phyloP scores from a whole-genome alignment of 768 basidiomycete species.

The Chalciporus sphaerocephalus region DNA sequence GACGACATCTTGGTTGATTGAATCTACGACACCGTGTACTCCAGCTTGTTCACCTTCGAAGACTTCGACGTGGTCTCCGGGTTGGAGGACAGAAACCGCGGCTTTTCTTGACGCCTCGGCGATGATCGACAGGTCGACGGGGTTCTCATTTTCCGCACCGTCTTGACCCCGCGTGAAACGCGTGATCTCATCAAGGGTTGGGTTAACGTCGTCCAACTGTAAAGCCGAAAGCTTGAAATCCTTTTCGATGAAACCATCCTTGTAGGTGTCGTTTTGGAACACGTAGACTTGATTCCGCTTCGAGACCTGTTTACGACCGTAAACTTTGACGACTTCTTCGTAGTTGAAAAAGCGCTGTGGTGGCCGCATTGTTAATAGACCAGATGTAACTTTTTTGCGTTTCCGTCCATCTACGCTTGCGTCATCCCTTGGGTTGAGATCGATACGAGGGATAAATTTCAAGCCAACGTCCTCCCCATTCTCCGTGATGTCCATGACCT shows the following conservation, averaged over 20 bases:
- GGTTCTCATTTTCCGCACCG: conserved; percentile 56
- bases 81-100: conserved; percentile 91
- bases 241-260: conserved; percentile 94
- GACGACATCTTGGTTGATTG: conserved; percentile 83
- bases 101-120: conserved; percentile 89
- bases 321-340: conserved; percentile 86
- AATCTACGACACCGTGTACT: conserved; percentile 87
- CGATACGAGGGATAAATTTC: conserved; percentile 96
- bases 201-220: conserved; percentile 84
- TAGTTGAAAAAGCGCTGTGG: conserved; percentile 91
- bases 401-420: conserved; percentile 64
- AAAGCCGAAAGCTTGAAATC: conserved; percentile 82
- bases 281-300: conserved; percentile 73
- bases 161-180: conserved; percentile 79
- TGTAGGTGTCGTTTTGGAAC: conserved; percentile 91
- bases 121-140: conserved; percentile 86
- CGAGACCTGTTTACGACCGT: conserved; percentile 71
- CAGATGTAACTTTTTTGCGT: conserved; percentile 60
- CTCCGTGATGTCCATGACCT: conserved; percentile 91
- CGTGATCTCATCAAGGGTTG: conserved; percentile 94
- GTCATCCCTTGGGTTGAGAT: conserved; percentile 87
- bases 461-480: conserved; percentile 90
- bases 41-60: conserved; percentile 96
- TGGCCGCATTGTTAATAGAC: conserved; percentile 63
- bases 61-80: conserved; percentile 96